Conservation (phyloP, 306 rosid species). For the Styphnolobium japonicum region DNA sequence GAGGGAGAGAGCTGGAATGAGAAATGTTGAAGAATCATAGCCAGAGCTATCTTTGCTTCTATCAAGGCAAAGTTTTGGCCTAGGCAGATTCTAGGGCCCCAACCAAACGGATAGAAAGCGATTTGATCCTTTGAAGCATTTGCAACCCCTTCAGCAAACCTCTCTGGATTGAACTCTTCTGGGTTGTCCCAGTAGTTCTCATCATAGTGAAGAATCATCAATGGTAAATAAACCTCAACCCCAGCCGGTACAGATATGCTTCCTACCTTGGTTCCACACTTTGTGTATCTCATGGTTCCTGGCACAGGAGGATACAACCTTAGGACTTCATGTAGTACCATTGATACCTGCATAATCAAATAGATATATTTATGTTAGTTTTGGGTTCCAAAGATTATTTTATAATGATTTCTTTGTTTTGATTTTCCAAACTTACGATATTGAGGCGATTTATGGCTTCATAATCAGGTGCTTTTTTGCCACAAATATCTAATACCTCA, state of each 20-base stretch:
- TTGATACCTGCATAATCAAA: neutral
- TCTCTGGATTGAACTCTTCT: slow-evolving; percentile 42
- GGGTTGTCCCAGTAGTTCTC: slow-evolving; percentile 36
- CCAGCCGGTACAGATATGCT: slow-evolving; percentile 34
- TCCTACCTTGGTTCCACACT: slow-evolving; percentile 9
- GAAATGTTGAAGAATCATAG: slow-evolving; percentile 43
- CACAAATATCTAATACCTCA: slow-evolving; percentile 29
- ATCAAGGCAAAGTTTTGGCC: slow-evolving; percentile 45
- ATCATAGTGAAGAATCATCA: slow-evolving; percentile 32
- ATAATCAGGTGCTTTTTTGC: slow-evolving; percentile 3
- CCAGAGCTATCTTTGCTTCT: slow-evolving; percentile 42
- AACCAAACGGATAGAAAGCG: slow-evolving; percentile 46
- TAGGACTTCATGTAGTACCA: slow-evolving; percentile 16
- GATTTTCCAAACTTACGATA: slow-evolving; percentile 10
- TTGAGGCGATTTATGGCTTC: slow-evolving; percentile 32
- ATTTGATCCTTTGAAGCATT: slow-evolving; percentile 31
- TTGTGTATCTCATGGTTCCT: neutral
- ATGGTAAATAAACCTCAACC: slow-evolving; percentile 7
- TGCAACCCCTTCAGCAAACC: slow-evolving; percentile 35
- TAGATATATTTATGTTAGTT: neutral
- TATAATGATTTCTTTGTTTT: neutral
- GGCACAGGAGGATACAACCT: slow-evolving; percentile 15
- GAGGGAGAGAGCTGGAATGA: slow-evolving; percentile 45
- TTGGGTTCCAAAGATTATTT: neutral
- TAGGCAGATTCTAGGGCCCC: slow-evolving; percentile 49